phyloP scores from a whole-genome alignment of 1,139 yeast genomes.

The Candida dubliniensis region DNA sequence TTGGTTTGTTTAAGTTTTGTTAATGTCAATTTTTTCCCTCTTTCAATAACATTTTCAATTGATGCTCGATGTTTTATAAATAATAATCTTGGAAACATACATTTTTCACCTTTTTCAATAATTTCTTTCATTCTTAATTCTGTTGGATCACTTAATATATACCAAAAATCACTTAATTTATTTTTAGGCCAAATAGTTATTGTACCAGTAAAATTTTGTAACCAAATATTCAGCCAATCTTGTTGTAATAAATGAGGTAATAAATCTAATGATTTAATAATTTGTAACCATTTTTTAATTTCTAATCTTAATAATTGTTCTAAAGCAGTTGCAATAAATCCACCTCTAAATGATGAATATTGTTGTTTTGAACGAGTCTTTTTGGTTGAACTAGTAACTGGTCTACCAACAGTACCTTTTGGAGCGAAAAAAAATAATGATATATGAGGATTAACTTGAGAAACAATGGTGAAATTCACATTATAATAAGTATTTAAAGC shows the following conservation, averaged over 20 bases:
- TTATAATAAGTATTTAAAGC: constrained; percentile 75
- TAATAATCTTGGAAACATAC: constrained; percentile 64
- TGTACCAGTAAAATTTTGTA: constrained; percentile 73
- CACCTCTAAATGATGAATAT: constrained; percentile 63
- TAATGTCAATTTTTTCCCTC: constrained; percentile 34
- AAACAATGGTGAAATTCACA: constrained; percentile 72
- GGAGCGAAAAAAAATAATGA: constrained; percentile 77
- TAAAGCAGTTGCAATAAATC: constrained; percentile 69
- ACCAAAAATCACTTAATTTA: constrained; percentile 56
- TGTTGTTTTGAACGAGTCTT: constrained; percentile 34
- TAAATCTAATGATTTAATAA: constrained; percentile 63
- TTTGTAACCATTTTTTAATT: constrained; percentile 71
- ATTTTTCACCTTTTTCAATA: constrained; percentile 62
- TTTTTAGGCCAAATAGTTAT: constrained; percentile 78
- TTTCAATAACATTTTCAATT: constrained; percentile 64
- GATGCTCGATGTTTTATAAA: constrained; percentile 63
- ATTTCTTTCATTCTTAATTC: constrained; percentile 55
- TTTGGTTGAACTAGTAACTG: constrained; percentile 60
- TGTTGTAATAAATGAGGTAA: constrained; percentile 70
- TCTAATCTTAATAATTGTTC: constrained; percentile 73
- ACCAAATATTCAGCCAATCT: constrained; percentile 79
- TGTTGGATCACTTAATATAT: constrained; percentile 68
- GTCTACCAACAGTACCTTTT: constrained; percentile 78
- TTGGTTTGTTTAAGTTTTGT: constrained; percentile 8
- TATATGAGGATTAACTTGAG: constrained; percentile 84